These are phyloP conservation scores for Ophiorrhiza pumila DNA, from an alignment of 257 asterid species.

Conservation along the genomic window DNA sequence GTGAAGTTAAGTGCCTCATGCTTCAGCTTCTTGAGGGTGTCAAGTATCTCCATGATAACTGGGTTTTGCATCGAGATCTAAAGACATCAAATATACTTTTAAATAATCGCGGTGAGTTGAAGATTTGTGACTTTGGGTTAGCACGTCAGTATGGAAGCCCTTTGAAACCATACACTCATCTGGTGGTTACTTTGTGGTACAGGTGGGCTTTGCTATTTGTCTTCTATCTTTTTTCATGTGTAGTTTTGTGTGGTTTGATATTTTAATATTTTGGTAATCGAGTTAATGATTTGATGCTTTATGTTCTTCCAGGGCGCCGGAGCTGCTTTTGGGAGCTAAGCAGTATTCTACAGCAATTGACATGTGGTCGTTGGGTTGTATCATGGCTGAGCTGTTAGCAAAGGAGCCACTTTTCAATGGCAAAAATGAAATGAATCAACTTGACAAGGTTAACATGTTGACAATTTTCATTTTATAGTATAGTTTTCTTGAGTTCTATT, in stretches of 20 bases:
- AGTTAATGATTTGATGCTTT: not conserved
- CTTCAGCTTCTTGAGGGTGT: constrained; percentile 76
- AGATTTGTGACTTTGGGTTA: constrained; percentile 90
- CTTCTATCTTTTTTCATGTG: not conserved
- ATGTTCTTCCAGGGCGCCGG: constrained; percentile 69
- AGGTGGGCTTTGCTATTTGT: constrained; percentile 43
- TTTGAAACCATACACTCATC: constrained; percentile 71
- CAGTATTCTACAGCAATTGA: constrained; percentile 86
- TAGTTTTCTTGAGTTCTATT: not conserved
- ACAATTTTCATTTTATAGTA: not conserved
- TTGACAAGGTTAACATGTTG: constrained; percentile 59
- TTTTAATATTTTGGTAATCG: not conserved
- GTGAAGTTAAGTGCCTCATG: constrained; percentile 90
- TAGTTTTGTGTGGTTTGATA: not conserved
- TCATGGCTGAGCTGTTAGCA: constrained; percentile 75
- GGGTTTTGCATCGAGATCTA: constrained; percentile 89
- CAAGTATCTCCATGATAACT: constrained; percentile 77
- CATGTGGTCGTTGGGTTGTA: constrained; percentile 97
- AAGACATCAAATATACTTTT: constrained; percentile 81
- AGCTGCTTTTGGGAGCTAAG: constrained; percentile 76
- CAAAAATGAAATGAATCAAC: constrained; percentile 69
- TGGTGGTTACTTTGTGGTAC: constrained; percentile 96
- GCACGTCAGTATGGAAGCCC: constrained; percentile 94
- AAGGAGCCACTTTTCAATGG: constrained; percentile 76
- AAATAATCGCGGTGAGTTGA: constrained; percentile 73